Base-by-base conservation (phyloP, 176 grass and related monocot genomes). In the Aegilops longissima region DNA sequence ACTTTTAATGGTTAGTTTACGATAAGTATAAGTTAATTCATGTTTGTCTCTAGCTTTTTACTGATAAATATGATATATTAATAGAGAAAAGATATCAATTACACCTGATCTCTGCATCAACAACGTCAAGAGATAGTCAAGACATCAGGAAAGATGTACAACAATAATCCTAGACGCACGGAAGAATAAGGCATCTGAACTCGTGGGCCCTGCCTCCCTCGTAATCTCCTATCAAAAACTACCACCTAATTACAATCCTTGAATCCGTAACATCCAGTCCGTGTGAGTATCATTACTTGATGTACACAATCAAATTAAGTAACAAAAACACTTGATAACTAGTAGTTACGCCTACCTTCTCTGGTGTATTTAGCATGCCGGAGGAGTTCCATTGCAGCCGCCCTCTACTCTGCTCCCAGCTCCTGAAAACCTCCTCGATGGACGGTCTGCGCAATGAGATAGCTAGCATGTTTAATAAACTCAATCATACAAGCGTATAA, bases 371-470 rank as follows among this genome's bases (percentile, higher is more conserved):
- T 47, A 47, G 39, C 51, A 77, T 42, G 51, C 76, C 74, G 25
- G 42, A 42, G 38, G 70, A 85, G 31, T 81, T 14, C 86, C 77
- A 69, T 56, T 77, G 86, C 69, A 70, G 47, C 77, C 23, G 70
- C 8, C 51, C 62, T 85, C 70, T 88, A 20, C 56, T 91, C 64
- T 87, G 47, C 27, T 87, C 89, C 89, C 86, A 86, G 51, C 35
- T 76, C 86, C 92, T 84, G 58, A 86, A 70, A 31, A 86, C 36
- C 40, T 81, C 80, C 5, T 84, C 84, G 21, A 89, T 66, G 3
- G 86, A 83, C 14, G 82, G 83, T 36, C 92, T 93, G 92, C n/a
- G 42, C 70, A 13, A 21, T 9, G 30, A 33, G 33, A 65, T 13
- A 27, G 25, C 25, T 27, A 27, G 25, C 25, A 20, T 54, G 25